phyloP scores from a whole-genome alignment of 2,329 filamentous ascomycete genomes.

The Grosmannia penicillata region DNA sequence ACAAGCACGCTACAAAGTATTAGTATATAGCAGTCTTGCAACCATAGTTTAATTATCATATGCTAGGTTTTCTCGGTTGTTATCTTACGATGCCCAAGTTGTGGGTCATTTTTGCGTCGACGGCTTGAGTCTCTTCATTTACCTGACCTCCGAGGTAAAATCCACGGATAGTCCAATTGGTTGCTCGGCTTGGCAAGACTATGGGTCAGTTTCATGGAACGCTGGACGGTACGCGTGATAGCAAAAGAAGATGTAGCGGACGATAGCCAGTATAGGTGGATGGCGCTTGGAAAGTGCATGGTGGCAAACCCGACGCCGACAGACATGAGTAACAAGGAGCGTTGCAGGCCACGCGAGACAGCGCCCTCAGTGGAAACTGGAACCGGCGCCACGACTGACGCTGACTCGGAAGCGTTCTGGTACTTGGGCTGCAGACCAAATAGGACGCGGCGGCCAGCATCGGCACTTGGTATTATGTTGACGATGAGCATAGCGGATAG shows the following conservation, averaged over 20 bases:
- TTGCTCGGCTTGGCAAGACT: constrained; percentile 9
- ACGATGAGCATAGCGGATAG: constrained; percentile 20
- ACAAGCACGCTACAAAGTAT: too few species aligned
- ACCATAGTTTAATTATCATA: too few species aligned
- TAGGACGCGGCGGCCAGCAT: constrained; percentile 11
- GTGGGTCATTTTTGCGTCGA: too few species aligned
- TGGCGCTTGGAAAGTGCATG: constrained; percentile 23
- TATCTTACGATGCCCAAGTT: too few species aligned
- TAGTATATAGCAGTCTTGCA: too few species aligned
- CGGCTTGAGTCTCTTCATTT: not conserved
- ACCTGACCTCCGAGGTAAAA: constrained; percentile 2
- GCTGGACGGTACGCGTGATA: constrained; percentile 11
- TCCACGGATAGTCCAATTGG: constrained; percentile 9
- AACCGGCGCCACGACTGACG: not conserved
- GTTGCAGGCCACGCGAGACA: constrained; percentile 11
- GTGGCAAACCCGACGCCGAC: constrained; percentile 21
- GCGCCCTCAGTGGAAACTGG: not conserved
- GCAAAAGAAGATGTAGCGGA: constrained; percentile 16
- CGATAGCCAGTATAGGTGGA: constrained; percentile 29
- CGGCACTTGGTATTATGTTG: constrained; percentile 19
- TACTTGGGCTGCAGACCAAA: constrained; percentile 12
- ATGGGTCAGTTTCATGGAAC: constrained; percentile 13
- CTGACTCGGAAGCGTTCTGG: too few species aligned
- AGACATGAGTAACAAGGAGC: constrained; percentile 16
- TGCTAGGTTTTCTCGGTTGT: too few species aligned